Evolutionary conservation across 371 early-diverging fungal genomes (phyloP).

Genomic region (Circinella minor): DNA sequence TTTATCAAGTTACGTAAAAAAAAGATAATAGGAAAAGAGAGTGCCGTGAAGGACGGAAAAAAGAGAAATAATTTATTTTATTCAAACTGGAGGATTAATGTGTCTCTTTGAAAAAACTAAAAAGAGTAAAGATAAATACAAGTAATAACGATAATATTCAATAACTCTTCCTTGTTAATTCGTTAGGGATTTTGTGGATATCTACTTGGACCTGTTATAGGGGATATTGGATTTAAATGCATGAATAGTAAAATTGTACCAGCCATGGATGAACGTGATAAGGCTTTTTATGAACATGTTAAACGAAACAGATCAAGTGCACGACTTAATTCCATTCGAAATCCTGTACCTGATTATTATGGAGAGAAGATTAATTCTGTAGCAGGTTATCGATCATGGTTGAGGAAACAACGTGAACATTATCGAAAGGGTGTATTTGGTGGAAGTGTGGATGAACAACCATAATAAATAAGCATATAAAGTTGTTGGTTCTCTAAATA

Average conservation of each 20-base stretch:
- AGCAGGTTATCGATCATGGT: conserved; percentile 84
- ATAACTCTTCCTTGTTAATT: too few relatives aligned
- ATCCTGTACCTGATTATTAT: conserved; percentile 91
- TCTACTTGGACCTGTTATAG: conserved; percentile 72
- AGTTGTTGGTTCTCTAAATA: too few relatives aligned
- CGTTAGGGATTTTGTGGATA: conserved; percentile 66
- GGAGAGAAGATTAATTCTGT: conserved; percentile 91
- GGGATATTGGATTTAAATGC: conserved; percentile 65
- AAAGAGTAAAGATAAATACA: too few relatives aligned
- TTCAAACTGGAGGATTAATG: too few relatives aligned
- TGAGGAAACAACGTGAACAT: conserved; percentile 87
- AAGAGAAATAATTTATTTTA: too few relatives aligned
- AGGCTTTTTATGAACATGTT: conserved; percentile 82
- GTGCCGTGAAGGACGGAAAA: too few relatives aligned
- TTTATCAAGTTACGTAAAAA: too few relatives aligned
- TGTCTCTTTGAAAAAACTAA: neutral
- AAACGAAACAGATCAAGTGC: conserved; percentile 82
- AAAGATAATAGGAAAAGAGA: too few relatives aligned
- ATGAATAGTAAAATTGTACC: conserved; percentile 58
- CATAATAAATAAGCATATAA: too few relatives aligned
- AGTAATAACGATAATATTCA: too few relatives aligned
- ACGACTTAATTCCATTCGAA: conserved; percentile 72
- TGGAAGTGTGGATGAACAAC: conserved; percentile 35
- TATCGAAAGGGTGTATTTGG: conserved; percentile 75
- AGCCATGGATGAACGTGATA: conserved; percentile 73